Percentiles rank a stretch among this genome's conserved stretches.
Conservation (phyloP, 495 filamentous ascomycete species). For the Aspergillus steynii region DNA sequence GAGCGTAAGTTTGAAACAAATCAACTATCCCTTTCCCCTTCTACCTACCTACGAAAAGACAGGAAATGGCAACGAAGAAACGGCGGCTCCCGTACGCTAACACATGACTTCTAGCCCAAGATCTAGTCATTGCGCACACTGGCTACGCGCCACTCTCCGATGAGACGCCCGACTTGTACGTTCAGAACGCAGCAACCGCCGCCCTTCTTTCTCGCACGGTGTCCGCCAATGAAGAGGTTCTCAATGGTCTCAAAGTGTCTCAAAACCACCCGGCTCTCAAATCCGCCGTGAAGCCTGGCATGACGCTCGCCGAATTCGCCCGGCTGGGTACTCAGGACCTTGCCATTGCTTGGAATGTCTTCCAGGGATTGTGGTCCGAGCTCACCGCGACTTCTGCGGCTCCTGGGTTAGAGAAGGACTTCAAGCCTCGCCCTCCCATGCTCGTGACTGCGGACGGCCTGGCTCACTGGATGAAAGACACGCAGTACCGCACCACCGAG, state of each 20-base stretch:
- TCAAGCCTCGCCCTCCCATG: conserved; percentile 68
- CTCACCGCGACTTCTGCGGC: conserved; percentile 60
- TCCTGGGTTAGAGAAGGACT: conserved; percentile 33
- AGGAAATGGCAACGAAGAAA: not conserved
- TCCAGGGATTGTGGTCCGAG: conserved; percentile 79
- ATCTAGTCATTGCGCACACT: conserved; percentile 74
- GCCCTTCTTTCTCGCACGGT: conserved; percentile 68
- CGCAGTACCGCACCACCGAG: conserved; percentile 67
- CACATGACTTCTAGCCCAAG: conserved; percentile 60
- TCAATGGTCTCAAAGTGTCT: conserved; percentile 58
- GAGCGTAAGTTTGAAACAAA: conserved; percentile 61
- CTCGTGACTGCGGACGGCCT: conserved; percentile 78
- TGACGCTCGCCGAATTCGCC: conserved; percentile 66
- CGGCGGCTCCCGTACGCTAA: conserved; percentile 4
- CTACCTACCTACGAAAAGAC: not conserved
- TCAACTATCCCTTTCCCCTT: not conserved
- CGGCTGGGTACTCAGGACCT: conserved; percentile 71
- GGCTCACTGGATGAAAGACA: conserved; percentile 73
- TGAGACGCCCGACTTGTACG: conserved; percentile 61
- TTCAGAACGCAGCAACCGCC: conserved; percentile 74
- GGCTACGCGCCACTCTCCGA: conserved; percentile 71
- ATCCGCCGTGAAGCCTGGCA: conserved; percentile 54
- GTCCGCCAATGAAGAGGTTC: conserved; percentile 68
- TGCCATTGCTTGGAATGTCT: conserved; percentile 75
- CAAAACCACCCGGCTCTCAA: conserved; percentile 59